Evolutionary conservation across 1,139 yeast species (phyloP).

Genomic region (Lodderomyces metapsilosis): DNA sequence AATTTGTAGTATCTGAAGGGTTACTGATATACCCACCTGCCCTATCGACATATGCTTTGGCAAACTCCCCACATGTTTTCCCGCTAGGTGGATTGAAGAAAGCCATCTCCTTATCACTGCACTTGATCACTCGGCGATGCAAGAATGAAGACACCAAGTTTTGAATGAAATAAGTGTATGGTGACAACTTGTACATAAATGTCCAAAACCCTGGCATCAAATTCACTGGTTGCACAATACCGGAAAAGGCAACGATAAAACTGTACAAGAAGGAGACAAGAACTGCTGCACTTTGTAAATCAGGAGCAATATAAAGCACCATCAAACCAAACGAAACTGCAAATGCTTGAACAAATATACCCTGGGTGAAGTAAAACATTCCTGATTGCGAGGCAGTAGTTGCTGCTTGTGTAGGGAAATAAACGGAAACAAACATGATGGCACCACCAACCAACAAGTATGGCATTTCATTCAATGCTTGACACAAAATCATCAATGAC

Average conservation of each 20-base stretch:
- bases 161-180: constrained; percentile 66
- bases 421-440: constrained; percentile 51
- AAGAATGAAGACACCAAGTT: constrained; percentile 53
- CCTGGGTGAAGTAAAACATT: constrained; percentile 48
- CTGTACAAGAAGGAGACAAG: constrained; percentile 52
- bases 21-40: constrained; percentile 54
- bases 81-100: constrained; percentile 57
- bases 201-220: constrained; percentile 70
- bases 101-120: constrained; percentile 51
- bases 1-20: constrained; percentile 50
- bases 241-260: constrained; percentile 58
- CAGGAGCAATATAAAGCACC: constrained; percentile 57
- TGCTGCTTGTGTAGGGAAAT: constrained; percentile 56
- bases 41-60: constrained; percentile 23
- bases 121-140: constrained; percentile 55
- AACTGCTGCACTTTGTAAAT: constrained; percentile 61
- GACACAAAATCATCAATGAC: constrained; percentile 53
- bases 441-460: constrained; percentile 54
- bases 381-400: constrained; percentile 53
- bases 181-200: constrained; percentile 65
- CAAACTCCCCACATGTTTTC: constrained; percentile 57
- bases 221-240: constrained; percentile 57
- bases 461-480: constrained; percentile 53
- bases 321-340: constrained; percentile 54
- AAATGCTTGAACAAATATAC: constrained; percentile 54